A percentile compares a stretch with the other conserved stretches of the same genome.
These are phyloP conservation scores for Tetrahymena thermophila DNA, from an alignment of 73 alveolate species.

Conservation along the genomic window DNA sequence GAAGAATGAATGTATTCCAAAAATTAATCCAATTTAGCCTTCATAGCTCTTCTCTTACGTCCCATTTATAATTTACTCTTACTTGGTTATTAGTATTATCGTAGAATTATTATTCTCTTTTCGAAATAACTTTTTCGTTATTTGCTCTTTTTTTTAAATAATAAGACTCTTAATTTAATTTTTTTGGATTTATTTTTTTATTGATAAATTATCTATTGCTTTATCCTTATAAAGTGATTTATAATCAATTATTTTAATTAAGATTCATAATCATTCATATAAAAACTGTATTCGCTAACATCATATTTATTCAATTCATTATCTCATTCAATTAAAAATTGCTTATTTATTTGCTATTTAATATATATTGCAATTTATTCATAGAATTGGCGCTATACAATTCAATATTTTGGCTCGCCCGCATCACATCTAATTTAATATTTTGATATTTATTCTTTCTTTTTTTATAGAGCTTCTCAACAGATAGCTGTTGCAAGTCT, in stretches of 20 bases:
- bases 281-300: neutral
- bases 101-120: neutral
- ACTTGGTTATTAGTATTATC: neutral
- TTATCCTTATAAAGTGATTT: neutral
- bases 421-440: neutral
- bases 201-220: neutral
- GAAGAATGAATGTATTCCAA: neutral
- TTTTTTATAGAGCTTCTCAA: neutral
- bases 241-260: neutral
- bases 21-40: neutral
- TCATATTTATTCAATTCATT: neutral
- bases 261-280: neutral
- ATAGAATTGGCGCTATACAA: neutral
- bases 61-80: neutral
- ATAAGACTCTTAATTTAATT: neutral
- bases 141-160: neutral
- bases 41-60: constrained; percentile 3
- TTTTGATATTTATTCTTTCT: neutral
- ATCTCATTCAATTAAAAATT: neutral
- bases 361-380: neutral
- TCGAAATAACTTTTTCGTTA: neutral
- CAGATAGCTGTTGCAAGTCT: neutral
- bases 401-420: constrained; percentile 4
- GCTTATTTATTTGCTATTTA: neutral
- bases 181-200: neutral